Conservation (phyloP, 306 rosid species). For the Calophaca sinica region DNA sequence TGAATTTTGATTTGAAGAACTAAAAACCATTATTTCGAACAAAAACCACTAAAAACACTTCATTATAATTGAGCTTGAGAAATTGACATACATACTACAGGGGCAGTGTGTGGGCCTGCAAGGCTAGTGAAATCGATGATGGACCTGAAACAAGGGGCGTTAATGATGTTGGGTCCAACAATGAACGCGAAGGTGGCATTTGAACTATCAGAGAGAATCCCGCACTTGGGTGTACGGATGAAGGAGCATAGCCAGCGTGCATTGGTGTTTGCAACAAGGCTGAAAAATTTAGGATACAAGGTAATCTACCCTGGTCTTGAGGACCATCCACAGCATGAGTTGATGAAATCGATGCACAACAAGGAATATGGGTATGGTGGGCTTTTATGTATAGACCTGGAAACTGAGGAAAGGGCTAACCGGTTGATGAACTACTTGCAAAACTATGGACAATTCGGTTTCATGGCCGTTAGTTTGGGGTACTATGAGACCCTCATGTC, state of each 20-base stretch:
- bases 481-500: slow-evolving; percentile 70
- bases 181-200: slow-evolving; percentile 92
- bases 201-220: slow-evolving; percentile 37
- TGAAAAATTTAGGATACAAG: no score
- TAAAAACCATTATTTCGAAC: no score
- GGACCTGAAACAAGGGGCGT: slow-evolving; percentile 81
- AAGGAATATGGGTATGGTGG: slow-evolving; percentile 81
- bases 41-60: no score
- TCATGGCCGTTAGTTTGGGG: slow-evolving; percentile 74
- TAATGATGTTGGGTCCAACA: slow-evolving; percentile 88
- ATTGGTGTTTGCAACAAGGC: no score
- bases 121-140: slow-evolving; percentile 79
- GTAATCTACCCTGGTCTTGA: no score
- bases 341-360: slow-evolving; percentile 63
- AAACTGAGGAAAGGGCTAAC: slow-evolving; percentile 80
- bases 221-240: slow-evolving; percentile 74
- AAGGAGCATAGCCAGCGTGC: slow-evolving; percentile 78
- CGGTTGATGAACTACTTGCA: slow-evolving; percentile 69
- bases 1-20: no score
- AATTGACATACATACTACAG: no score
- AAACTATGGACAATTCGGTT: slow-evolving; percentile 71
- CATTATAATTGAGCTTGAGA: no score
- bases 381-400: slow-evolving; percentile 81
- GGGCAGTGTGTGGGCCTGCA: slow-evolving; percentile 76
- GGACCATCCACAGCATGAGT: slow-evolving; percentile 41